Conservation (phyloP, 768 basidiomycete species). For the Pulveroboletus sp. region DNA sequence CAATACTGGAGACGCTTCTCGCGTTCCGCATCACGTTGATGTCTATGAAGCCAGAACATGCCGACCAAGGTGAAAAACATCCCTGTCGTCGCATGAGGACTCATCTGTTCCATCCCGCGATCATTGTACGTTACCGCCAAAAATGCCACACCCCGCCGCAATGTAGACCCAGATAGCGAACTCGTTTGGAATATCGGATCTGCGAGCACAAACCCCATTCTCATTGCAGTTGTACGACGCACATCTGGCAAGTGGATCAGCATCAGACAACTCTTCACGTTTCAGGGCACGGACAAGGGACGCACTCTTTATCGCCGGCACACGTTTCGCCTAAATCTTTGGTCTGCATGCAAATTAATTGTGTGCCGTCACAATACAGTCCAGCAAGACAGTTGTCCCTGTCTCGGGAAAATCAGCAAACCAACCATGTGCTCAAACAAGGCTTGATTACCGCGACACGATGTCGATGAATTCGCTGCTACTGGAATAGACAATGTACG, state of each 20-base stretch:
- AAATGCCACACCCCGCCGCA: conserved; percentile 66
- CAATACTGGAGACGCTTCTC: conserved; percentile 87
- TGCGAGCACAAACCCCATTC: conserved; percentile 58
- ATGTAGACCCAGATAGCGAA: conserved; percentile 70
- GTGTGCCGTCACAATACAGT: conserved; percentile 69
- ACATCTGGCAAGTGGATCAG: conserved; percentile 47
- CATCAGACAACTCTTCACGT: conserved; percentile 38
- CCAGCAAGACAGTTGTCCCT: conserved; percentile 75
- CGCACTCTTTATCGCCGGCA: conserved; percentile 56
- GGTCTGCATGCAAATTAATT: conserved; percentile 54
- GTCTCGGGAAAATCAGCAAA: background rate
- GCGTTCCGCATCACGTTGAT: conserved; percentile 71
- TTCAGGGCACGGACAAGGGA: conserved; percentile 2
- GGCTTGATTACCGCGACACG: conserved; percentile 61
- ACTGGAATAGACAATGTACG: conserved; percentile 67
- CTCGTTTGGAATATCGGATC: conserved; percentile 58
- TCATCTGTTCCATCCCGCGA: background rate
- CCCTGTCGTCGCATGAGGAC: conserved; percentile 39
- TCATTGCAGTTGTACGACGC: conserved; percentile 69
- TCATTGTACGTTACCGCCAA: conserved; percentile 52
- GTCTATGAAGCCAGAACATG: conserved; percentile 69
- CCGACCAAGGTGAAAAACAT: conserved; percentile 69
- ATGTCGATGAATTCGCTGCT: conserved; percentile 67
- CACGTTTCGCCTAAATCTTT: conserved; percentile 62
- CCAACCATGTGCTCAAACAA: no score